phyloP scores from a whole-genome alignment of 78 protist genomes.

The Blattamonas nauphoetae region DNA sequence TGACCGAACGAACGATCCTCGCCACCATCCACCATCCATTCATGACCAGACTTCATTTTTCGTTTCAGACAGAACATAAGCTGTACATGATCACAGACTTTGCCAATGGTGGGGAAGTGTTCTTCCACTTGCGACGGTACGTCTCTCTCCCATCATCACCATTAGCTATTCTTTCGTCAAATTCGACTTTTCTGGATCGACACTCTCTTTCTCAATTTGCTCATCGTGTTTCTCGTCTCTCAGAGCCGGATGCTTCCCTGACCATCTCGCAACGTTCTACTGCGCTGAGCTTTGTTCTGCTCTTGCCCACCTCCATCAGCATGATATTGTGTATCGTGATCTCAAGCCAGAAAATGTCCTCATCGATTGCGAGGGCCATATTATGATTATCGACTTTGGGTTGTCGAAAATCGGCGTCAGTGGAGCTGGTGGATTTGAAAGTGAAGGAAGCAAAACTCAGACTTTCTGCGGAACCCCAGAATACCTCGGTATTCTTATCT shows the following conservation, averaged over 20 bases:
- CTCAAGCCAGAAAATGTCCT: slow-evolving; percentile 42
- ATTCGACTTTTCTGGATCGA: background rate
- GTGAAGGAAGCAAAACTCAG: background rate
- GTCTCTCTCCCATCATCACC: background rate
- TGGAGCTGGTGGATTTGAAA: background rate
- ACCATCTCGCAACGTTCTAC: background rate
- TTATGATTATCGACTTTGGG: slow-evolving; percentile 33
- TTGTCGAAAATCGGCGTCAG: slow-evolving; percentile 8
- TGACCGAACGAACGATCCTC: slow-evolving; percentile 22
- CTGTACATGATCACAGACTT: background rate
- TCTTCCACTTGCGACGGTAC: slow-evolving; percentile 8
- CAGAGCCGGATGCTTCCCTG: slow-evolving; percentile 7
- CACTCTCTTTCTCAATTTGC: background rate
- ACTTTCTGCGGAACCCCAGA: slow-evolving; percentile 9
- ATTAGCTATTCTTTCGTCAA: background rate
- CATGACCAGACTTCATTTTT: background rate
- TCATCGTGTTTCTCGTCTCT: background rate
- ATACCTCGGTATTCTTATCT: background rate
- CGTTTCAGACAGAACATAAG: slow-evolving; percentile 45
- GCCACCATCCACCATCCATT: background rate
- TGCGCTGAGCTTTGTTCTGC: background rate
- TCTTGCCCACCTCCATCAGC: slow-evolving; percentile 7
- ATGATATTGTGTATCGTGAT: slow-evolving; percentile 38
- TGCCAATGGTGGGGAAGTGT: slow-evolving; percentile 10
- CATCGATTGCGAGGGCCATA: background rate